Base-by-base conservation (phyloP, 2,329 filamentous ascomycete genomes). In the Coleophoma crateriformis region DNA sequence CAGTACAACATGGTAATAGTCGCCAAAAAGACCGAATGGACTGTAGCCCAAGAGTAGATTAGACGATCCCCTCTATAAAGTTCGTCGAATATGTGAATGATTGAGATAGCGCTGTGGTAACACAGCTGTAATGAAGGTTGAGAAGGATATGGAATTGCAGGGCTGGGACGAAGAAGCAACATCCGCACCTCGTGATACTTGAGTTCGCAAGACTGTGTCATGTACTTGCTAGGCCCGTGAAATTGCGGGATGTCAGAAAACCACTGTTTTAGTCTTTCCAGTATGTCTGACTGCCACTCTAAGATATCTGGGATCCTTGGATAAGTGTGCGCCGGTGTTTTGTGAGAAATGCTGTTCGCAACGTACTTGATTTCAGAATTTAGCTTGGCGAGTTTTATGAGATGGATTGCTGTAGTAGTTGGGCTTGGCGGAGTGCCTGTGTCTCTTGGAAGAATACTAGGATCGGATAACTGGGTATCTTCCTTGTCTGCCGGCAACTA, bases 321-420 rank as follows among this genome's bases (percentile, higher is more conserved):
- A 37, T 73, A 76, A 0, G 76, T 72, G 47, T 78, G 79, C 7
- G 61, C 60, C 0, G 76, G 76, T 0, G 68, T 64, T 4, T 70
- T 67, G 20, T 71, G 67, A n/a, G 70, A 68, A 47, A 79, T 70
- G 47, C 76, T 78, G 48, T 79, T 76, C 34, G 75, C 71, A 3
- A 79, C 67, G 44, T 78, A 79, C 60, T 79, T 79, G n/a, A 79
- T 78, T 55, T 80, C 77, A 0, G 77, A 79, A 49, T 78, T 80
- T 6, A 79, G 63, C 15, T 67, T 71, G 0, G 72, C 65, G 0
- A 74, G 65, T 44, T 62, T 68, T 57, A 79, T 78, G 0, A 79
- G 59, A 45, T 78, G 75, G 7, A 78, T 68, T 0, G 74, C 69
- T 45, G 68, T 74, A 1, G 66, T 58, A 56, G 75, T 71, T 33